These are phyloP conservation scores for Pseudozyma sp. DNA, from an alignment of 1,284 basidiomycete genomes.

Conservation along the genomic window DNA sequence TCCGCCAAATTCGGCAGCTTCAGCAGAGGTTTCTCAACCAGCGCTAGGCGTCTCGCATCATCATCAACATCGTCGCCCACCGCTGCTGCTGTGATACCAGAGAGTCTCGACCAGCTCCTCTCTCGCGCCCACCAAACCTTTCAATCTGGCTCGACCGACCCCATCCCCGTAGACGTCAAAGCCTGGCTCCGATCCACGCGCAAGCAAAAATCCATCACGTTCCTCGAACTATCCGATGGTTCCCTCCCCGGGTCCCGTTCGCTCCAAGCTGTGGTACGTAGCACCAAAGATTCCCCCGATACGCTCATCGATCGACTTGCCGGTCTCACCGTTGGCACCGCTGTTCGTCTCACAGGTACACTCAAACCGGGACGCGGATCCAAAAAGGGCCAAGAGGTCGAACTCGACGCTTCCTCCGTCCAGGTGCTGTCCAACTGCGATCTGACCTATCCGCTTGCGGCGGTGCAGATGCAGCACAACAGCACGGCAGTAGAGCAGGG, in stretches of 20 bases:
- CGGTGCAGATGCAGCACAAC: constrained; percentile 35
- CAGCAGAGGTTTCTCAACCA: constrained; percentile 20
- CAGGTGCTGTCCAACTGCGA: constrained; percentile 48
- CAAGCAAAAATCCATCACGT: constrained; percentile 59
- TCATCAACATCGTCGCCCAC: not conserved
- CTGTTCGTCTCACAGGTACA: constrained; percentile 42
- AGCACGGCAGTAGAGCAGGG: constrained; percentile 10
- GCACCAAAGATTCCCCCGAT: constrained; percentile 6
- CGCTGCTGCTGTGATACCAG: constrained; percentile 14
- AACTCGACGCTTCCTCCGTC: constrained; percentile 41
- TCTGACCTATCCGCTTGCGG: constrained; percentile 34
- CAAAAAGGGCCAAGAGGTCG: constrained; percentile 51
- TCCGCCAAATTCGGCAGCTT: constrained; percentile 23
- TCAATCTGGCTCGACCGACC: constrained; percentile 5
- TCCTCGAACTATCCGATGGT: constrained; percentile 63
- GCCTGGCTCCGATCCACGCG: constrained; percentile 57
- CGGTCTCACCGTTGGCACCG: constrained; percentile 53
- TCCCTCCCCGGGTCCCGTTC: constrained; percentile 48
- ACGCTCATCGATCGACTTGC: constrained; percentile 31
- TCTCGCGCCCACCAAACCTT: constrained; percentile 9
- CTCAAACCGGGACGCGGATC: constrained; percentile 45
- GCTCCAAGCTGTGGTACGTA: constrained; percentile 59
- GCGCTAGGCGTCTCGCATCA: not conserved
- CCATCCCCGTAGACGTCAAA: constrained; percentile 22
- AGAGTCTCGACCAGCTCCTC: constrained; percentile 23